Base-by-base conservation (phyloP, 176 grass and related monocot genomes). In the Chrysopogon serrulatus region DNA sequence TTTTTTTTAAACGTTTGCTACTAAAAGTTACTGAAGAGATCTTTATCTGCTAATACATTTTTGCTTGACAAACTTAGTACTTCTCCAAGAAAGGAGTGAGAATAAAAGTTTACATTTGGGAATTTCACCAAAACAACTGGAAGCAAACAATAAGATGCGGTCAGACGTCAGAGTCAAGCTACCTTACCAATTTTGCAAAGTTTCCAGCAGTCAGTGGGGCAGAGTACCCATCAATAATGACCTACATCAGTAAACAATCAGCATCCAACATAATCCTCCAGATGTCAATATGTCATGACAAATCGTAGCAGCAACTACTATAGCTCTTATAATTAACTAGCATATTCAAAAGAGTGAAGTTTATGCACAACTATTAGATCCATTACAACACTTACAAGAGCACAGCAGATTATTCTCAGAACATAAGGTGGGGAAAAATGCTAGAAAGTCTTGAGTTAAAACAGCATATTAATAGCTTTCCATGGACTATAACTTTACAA, bases 161-260 rank as follows among this genome's bases (percentile, higher is more conserved):
- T 74, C 33, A 51, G 31, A 83, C 74, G 33, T 74, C 33, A 51
- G 31, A 83, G 49, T 86, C 26, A 88, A 91, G 77, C 72, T 87
- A 93, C 91, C 91, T 92, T 98, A 98, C 96, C 96, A 98, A 74
- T 98, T 98, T 98, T 1, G 69, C 93, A 85, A 95, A 90, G 79
- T 95, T 95, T 41, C 96, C 96, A 66, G 96, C 73, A 43, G 96
- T 98, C 56, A 93, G 32, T 79, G 96, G 96, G 21, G 96, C 87
- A 83, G 93, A 98, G 86, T 88, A 98, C 61, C 96, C 96, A 88
- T 98, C 96, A 86, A 98, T 47, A 40, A 93, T 73, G 19, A 98
- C 85, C 96, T 98, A 73, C 57, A 84, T 81, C 54, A 54, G 59
- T 59, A 72, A 37, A 66, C 23, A 82, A 86, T 79, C 27, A 76